Evolutionary conservation across 176 grass and related monocot species (phyloP).

Genomic region (Oryza australiensis): DNA sequence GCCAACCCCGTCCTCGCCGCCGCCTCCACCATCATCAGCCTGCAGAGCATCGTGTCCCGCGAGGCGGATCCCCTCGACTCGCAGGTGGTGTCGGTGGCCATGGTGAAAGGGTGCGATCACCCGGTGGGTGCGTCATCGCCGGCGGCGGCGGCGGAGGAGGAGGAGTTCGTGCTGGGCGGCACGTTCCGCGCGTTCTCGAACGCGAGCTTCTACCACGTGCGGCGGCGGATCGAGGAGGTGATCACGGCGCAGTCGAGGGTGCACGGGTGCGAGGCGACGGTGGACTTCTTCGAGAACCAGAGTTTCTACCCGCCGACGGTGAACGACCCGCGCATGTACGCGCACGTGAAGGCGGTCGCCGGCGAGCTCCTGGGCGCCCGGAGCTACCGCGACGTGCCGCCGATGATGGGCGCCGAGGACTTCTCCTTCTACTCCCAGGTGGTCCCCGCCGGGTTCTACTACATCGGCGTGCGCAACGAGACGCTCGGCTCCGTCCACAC

Average conservation of each 20-base stretch:
- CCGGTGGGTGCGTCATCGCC: not conserved
- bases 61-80: conserved; percentile 90
- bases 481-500: conserved; percentile 71
- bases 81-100: conserved; percentile 81
- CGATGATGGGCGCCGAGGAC: conserved; percentile 94
- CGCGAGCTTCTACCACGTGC: conserved; percentile 84
- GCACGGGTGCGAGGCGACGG: conserved; percentile 56
- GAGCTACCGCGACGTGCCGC: conserved; percentile 64
- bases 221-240: conserved; percentile 94
- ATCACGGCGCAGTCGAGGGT: conserved; percentile 71
- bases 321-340: conserved; percentile 76
- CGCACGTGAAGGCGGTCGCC: conserved; percentile 58
- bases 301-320: conserved; percentile 96
- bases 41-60: conserved; percentile 84
- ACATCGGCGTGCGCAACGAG: conserved; percentile 86
- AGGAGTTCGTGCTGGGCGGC: conserved; percentile 56
- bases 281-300: conserved; percentile 96
- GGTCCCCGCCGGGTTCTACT: conserved; percentile 82
- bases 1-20: conserved; percentile 64
- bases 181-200: conserved; percentile 98
- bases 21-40: conserved; percentile 64
- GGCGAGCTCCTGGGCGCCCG: conserved; percentile 44
- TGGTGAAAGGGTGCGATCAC: conserved; percentile 37
- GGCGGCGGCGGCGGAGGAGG: not conserved
- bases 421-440: conserved; percentile 95